Conservation (phyloP, 805 yeast species). For the Diddensiella santjacobensis region DNA sequence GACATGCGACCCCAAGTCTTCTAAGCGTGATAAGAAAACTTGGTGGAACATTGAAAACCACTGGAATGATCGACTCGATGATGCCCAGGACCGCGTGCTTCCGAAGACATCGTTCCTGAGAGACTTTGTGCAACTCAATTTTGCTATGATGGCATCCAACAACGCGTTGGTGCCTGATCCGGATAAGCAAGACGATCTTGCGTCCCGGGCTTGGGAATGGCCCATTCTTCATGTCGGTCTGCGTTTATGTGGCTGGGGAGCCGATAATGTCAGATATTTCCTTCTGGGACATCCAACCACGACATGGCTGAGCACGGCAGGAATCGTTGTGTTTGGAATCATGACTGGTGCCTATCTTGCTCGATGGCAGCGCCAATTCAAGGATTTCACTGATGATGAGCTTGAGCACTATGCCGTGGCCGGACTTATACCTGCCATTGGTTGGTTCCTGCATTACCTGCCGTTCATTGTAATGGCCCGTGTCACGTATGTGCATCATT, state of each 20-base stretch:
- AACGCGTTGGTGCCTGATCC: slow-evolving; percentile 76
- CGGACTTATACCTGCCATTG: slow-evolving; percentile 80
- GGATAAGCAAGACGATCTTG: slow-evolving; percentile 66
- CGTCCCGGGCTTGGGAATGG: slow-evolving; percentile 84
- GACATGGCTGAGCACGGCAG: slow-evolving; percentile 59
- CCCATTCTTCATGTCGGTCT: slow-evolving; percentile 65
- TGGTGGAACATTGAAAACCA: slow-evolving; percentile 84
- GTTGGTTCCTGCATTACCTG: slow-evolving; percentile 84
- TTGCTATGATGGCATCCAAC: slow-evolving; percentile 80
- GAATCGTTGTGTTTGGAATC: slow-evolving; percentile 43
- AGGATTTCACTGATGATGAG: slow-evolving; percentile 41
- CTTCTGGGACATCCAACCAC: slow-evolving; percentile 62
- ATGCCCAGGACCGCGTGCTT: slow-evolving; percentile 36
- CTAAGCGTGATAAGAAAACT: slow-evolving; percentile 55
- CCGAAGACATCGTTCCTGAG: slow-evolving; percentile 55
- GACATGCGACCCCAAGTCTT: slow-evolving; percentile 54
- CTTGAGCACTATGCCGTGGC: slow-evolving; percentile 50
- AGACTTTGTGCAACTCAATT: slow-evolving; percentile 68
- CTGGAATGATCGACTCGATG: slow-evolving; percentile 47
- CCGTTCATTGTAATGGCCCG: slow-evolving; percentile 94
- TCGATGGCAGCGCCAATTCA: slow-evolving; percentile 69
- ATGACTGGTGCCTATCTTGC: slow-evolving; percentile 37
- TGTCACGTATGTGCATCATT: slow-evolving; percentile 95
- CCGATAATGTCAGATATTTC: slow-evolving; percentile 53
- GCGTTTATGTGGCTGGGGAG: slow-evolving; percentile 74